Evolutionary conservation across 164 flowering plant genomes (phyloP).

Genomic region (Nelumbo lutea): DNA sequence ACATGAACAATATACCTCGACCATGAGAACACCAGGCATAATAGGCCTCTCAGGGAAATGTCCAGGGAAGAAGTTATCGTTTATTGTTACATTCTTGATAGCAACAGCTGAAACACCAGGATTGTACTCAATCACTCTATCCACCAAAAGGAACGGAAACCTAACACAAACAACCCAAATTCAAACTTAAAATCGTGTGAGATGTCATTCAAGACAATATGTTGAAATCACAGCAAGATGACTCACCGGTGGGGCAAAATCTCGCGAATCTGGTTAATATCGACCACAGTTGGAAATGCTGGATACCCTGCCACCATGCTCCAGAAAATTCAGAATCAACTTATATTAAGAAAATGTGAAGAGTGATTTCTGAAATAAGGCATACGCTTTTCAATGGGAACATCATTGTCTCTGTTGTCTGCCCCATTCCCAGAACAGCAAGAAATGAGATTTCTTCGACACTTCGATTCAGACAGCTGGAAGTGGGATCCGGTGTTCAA

Average conservation of each 20-base stretch:
- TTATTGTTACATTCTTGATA: conserved; percentile 93
- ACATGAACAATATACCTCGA: conserved; percentile 55
- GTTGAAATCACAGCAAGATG: background rate
- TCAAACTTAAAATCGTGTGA: background rate
- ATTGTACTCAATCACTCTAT: conserved; percentile 85
- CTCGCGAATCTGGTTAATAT: conserved; percentile 76
- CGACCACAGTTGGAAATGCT: conserved; percentile 84
- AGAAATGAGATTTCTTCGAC: conserved; percentile 1
- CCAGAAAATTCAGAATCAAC: background rate
- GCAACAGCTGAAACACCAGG: conserved; percentile 93
- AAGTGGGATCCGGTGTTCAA: conserved; percentile 6
- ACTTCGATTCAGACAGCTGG: background rate
- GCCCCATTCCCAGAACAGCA: conserved; percentile 9
- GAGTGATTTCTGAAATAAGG: background rate
- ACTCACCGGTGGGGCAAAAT: conserved; percentile 84
- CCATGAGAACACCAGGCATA: conserved; percentile 99
- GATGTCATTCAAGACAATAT: background rate
- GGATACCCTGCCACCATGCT: conserved; percentile 40
- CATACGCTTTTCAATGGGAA: conserved; percentile 30
- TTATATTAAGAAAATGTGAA: background rate
- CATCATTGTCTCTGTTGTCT: conserved; percentile 5
- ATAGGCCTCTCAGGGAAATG: conserved; percentile 99
- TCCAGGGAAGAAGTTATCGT: conserved; percentile 94
- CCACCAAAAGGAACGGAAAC: conserved; percentile 92
- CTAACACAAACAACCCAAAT: conserved; percentile 24